Conservation (phyloP, 139 green algal genomes). For the Chlamydomonas schloesseri region DNA sequence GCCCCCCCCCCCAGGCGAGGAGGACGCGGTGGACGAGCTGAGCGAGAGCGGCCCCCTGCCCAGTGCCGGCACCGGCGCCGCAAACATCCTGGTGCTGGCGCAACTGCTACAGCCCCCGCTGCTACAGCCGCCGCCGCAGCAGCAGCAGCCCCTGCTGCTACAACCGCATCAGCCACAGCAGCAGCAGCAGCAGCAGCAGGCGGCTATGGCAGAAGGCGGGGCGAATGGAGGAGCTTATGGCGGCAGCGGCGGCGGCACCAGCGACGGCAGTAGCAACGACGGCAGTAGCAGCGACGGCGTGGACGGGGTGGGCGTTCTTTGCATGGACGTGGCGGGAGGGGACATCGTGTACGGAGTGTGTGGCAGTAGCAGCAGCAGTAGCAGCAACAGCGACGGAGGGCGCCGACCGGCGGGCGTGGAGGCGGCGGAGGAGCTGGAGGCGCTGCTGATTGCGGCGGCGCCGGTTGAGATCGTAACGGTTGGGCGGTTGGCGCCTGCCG, state of each 20-base stretch:
- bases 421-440: conserved; percentile 71
- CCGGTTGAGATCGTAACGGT: conserved; percentile 83
- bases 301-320: conserved; percentile 72
- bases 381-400: neutral
- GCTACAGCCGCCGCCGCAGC: neutral
- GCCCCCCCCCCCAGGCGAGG: no score
- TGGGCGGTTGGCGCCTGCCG: conserved; percentile 52
- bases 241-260: no score
- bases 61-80: neutral
- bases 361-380: neutral
- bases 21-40: conserved; percentile 45
- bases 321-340: conserved; percentile 78
- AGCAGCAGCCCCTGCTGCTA: neutral
- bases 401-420: conserved; percentile 30
- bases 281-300: neutral
- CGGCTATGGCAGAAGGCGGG: no score
- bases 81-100: conserved; percentile 16
- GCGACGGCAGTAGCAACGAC: no score
- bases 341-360: conserved; percentile 31
- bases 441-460: conserved; percentile 67
- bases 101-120: conserved; percentile 18
- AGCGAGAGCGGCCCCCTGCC: conserved; percentile 32
- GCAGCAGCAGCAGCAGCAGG: neutral
- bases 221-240: no score
- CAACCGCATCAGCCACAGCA: neutral